These are phyloP conservation scores for Zasmidium citrigriseum DNA, from an alignment of 2,329 filamentous ascomycete species.

Conservation along the genomic window DNA sequence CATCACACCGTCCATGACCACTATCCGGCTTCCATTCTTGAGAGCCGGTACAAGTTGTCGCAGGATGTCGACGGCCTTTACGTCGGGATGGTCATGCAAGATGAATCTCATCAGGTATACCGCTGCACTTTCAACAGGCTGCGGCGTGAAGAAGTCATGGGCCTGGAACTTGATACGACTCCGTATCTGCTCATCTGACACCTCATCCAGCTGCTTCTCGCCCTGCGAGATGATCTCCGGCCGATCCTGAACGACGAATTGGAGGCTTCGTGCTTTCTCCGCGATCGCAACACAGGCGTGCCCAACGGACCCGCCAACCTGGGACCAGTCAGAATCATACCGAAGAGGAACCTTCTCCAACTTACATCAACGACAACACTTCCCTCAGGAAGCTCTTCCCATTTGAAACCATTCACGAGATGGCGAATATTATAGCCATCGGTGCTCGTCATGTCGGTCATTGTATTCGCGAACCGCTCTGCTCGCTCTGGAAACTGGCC, in stretches of 20 bases:
- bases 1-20: conserved; percentile 26
- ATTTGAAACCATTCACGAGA: conserved; percentile 57
- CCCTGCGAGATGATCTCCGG: conserved; percentile 1
- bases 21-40: conserved; percentile 22
- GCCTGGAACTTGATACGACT: conserved; percentile 7
- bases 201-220: neutral
- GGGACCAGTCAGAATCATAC: neutral
- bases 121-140: conserved; percentile 30
- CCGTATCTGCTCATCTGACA: conserved; percentile 1
- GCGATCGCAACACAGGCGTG: conserved; percentile 4
- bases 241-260: conserved; percentile 12
- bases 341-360: neutral
- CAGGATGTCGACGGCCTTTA: conserved; percentile 19
- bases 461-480: conserved; percentile 21
- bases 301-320: conserved; percentile 24
- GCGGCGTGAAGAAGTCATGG: conserved; percentile 30
- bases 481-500: conserved; percentile 18
- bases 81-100: conserved; percentile 26
- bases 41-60: conserved; percentile 17
- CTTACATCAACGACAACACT: conserved; percentile 56
- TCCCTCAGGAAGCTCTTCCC: conserved; percentile 48
- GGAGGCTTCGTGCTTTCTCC: conserved; percentile 3
- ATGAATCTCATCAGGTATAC: conserved; percentile 23
- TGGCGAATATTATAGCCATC: conserved; percentile 59
- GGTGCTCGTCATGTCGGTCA: conserved; percentile 19